Evolutionary conservation across 352 stramenopile species (phyloP).

Genomic region (Phytopythium mirpurense): DNA sequence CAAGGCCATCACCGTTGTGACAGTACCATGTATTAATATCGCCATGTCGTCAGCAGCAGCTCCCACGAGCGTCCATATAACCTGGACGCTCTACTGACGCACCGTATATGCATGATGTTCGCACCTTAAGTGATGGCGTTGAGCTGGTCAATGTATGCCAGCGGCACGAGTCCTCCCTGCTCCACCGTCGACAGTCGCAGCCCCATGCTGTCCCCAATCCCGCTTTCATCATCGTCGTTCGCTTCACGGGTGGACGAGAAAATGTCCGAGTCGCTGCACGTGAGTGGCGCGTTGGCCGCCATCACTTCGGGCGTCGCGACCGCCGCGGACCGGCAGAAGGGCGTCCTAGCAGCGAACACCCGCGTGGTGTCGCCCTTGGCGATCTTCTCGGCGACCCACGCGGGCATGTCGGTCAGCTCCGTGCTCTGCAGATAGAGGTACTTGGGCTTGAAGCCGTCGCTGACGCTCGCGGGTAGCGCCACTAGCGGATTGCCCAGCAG

Average conservation of each 20-base stretch:
- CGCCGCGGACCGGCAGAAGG: background rate
- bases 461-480: background rate
- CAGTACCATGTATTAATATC: no score
- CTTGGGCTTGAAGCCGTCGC: background rate
- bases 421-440: background rate
- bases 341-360: background rate
- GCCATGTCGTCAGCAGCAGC: no score
- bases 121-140: slow-evolving; percentile 1
- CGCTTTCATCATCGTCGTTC: background rate
- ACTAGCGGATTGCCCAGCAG: background rate
- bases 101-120: no score
- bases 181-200: background rate
- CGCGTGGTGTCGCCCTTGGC: background rate
- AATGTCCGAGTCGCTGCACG: background rate
- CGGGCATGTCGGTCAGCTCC: background rate
- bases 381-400: background rate
- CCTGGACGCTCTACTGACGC: no score
- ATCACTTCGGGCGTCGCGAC: background rate
- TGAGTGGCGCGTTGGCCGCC: background rate
- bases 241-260: background rate
- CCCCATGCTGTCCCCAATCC: background rate
- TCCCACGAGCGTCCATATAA: no score
- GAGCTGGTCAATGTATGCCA: slow-evolving; percentile 1
- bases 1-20: no score
- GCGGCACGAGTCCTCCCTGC: slow-evolving; percentile 1